Percentiles rank a stretch among this genome's conserved stretches.
These are phyloP conservation scores for Rutstroemia sp. DNA, from an alignment of 2,329 filamentous ascomycete species.

Conservation along the genomic window DNA sequence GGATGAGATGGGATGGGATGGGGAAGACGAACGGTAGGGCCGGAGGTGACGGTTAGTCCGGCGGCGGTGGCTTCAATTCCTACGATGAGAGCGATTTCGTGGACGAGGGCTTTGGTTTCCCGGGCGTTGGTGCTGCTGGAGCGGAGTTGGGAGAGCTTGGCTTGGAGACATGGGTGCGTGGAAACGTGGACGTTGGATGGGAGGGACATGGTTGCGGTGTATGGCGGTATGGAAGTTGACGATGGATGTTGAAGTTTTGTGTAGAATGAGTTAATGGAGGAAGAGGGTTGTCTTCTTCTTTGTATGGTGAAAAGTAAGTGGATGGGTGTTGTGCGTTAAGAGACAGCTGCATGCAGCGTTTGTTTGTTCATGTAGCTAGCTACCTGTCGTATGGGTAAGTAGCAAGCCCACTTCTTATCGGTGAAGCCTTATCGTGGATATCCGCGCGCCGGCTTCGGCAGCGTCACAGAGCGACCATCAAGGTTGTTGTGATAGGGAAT, in stretches of 20 bases:
- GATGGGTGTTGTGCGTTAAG: too few relatives aligned
- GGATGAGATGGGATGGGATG: conserved; percentile 3
- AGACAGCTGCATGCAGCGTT: not conserved
- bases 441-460: not conserved
- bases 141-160: conserved; percentile 85
- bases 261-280: too few relatives aligned
- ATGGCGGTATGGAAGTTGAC: not conserved
- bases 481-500: too few relatives aligned
- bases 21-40: conserved; percentile 50
- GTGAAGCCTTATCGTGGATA: conserved; percentile 1
- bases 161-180: conserved; percentile 73
- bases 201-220: conserved; percentile 28
- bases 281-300: too few relatives aligned
- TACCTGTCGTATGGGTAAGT: not conserved
- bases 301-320: too few relatives aligned
- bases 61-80: conserved; percentile 71
- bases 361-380: not conserved
- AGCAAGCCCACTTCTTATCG: not conserved
- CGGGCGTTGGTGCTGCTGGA: conserved; percentile 61
- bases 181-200: conserved; percentile 69
- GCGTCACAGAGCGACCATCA: not conserved
- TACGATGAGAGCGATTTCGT: conserved; percentile 80
- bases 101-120: conserved; percentile 73
- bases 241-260: not conserved
- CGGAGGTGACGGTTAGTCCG: conserved; percentile 48